Evolutionary conservation across 257 asterid species (phyloP).

Genomic region (Mentha longifolia): DNA sequence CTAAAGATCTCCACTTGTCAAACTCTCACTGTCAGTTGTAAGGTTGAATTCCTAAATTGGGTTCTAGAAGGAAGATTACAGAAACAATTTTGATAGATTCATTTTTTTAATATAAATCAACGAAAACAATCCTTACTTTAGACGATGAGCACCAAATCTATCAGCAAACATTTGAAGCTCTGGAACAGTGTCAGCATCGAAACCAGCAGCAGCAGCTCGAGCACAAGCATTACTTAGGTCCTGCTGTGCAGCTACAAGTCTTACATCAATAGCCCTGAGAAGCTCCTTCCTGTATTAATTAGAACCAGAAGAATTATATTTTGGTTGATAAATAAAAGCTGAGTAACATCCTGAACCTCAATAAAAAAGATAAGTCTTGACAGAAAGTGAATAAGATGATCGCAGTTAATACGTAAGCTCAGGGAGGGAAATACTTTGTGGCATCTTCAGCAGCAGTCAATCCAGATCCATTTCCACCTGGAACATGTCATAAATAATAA

Average conservation of each 20-base stretch:
- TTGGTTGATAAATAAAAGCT: background rate
- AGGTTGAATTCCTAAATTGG: background rate
- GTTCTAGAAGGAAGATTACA: background rate
- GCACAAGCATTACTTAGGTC: slow-evolving; percentile 73
- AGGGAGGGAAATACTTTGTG: slow-evolving; percentile 67
- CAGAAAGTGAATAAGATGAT: slow-evolving; percentile 11
- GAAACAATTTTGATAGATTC: background rate
- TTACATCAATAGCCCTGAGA: slow-evolving; percentile 85
- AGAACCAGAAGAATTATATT: slow-evolving; percentile 25
- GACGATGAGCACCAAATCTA: slow-evolving; percentile 73
- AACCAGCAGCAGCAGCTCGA: slow-evolving; percentile 90
- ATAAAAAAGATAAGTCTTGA: background rate
- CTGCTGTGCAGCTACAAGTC: slow-evolving; percentile 80
- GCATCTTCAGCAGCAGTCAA: slow-evolving; percentile 71
- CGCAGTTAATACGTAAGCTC: slow-evolving; percentile 19
- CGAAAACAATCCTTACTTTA: slow-evolving; percentile 59
- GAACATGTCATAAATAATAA: slow-evolving; percentile 38
- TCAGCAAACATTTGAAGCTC: slow-evolving; percentile 92
- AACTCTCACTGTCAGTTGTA: background rate
- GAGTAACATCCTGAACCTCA: slow-evolving; percentile 11
- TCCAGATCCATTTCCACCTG: slow-evolving; percentile 73
- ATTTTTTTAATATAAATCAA: slow-evolving; percentile 21
- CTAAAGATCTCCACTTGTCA: background rate
- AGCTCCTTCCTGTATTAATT: slow-evolving; percentile 79
- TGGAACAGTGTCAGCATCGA: slow-evolving; percentile 61